phyloP scores from a whole-genome alignment of 2,329 filamentous ascomycete genomes.

The Botrytis sinoallii region DNA sequence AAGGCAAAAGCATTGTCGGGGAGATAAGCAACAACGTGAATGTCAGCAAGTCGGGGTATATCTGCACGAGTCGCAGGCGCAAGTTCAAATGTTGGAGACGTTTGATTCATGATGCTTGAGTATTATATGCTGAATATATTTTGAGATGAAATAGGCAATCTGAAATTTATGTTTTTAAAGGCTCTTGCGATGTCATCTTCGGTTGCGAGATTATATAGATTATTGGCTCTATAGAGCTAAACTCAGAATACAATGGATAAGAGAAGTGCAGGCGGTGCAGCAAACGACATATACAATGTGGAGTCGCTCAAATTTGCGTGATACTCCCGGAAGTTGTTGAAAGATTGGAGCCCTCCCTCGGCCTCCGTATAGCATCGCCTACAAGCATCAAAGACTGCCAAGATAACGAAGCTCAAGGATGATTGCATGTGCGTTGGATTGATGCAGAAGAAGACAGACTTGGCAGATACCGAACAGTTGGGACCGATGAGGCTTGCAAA shows the following conservation, averaged over 20 bases:
- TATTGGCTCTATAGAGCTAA: not conserved
- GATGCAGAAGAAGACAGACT: not conserved
- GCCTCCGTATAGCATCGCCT: too few relatives aligned
- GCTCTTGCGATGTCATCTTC: not conserved
- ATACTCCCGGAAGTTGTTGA: not conserved
- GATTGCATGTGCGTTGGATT: not conserved
- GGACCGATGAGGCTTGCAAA: not conserved
- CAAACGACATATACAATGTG: not conserved
- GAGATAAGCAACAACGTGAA: not conserved
- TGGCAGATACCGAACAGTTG: not conserved
- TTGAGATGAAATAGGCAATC: not conserved
- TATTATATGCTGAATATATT: not conserved
- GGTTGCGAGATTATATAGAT: not conserved
- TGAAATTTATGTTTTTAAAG: not conserved
- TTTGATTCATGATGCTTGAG: not conserved
- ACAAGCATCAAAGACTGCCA: not conserved
- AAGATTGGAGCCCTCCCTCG: not conserved
- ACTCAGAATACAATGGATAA: not conserved
- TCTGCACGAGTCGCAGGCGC: not conserved
- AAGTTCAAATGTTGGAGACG: not conserved
- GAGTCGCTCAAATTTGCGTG: not conserved
- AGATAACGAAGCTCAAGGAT: not conserved
- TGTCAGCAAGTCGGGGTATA: not conserved
- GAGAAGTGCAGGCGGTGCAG: not conserved
- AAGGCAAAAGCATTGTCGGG: constrained; percentile 8